These are phyloP conservation scores for Syzygium oleosum DNA, from an alignment of 345 rosid genomes.

Conservation along the genomic window DNA sequence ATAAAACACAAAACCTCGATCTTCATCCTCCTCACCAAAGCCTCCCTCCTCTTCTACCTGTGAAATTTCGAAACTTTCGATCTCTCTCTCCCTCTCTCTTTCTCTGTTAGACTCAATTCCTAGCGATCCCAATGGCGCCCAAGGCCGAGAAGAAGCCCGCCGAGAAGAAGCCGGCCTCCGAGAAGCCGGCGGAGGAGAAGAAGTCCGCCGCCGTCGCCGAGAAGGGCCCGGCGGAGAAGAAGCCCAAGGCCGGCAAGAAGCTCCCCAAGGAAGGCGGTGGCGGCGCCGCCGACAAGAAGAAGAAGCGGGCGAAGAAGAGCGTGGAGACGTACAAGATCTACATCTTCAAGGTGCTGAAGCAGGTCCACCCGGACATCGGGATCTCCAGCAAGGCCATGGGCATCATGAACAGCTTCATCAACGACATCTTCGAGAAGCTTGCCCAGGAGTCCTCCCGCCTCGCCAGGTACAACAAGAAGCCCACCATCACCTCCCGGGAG, in stretches of 20 bases:
- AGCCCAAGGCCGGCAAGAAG: conserved; percentile 75
- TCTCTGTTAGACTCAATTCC: background rate
- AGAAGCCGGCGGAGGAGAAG: conserved; percentile 28
- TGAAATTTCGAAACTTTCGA: background rate
- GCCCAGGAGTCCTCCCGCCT: conserved; percentile 49
- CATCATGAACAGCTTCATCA: conserved; percentile 63
- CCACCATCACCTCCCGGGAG: conserved; percentile 60
- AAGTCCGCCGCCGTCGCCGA: conserved; percentile 37
- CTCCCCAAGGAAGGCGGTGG: conserved; percentile 60
- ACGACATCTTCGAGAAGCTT: conserved; percentile 56
- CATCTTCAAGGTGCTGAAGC: conserved; percentile 27
- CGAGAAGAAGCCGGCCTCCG: conserved; percentile 30
- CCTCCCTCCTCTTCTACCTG: background rate
- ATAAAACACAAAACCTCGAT: background rate
- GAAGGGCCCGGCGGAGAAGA: conserved; percentile 72
- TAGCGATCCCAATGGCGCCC: conserved; percentile 22
- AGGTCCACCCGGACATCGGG: conserved; percentile 5
- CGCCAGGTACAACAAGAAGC: conserved; percentile 80
- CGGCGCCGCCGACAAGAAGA: conserved; percentile 41
- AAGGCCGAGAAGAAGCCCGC: conserved; percentile 71
- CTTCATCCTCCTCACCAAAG: background rate
- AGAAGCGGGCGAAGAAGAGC: conserved; percentile 54
- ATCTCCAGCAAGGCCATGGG: conserved; percentile 50
- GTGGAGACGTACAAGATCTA: conserved; percentile 75
- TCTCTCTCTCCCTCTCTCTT: background rate